Evolutionary conservation across 306 rosid genomes (phyloP).

Genomic region (Sicyos baderoa): DNA sequence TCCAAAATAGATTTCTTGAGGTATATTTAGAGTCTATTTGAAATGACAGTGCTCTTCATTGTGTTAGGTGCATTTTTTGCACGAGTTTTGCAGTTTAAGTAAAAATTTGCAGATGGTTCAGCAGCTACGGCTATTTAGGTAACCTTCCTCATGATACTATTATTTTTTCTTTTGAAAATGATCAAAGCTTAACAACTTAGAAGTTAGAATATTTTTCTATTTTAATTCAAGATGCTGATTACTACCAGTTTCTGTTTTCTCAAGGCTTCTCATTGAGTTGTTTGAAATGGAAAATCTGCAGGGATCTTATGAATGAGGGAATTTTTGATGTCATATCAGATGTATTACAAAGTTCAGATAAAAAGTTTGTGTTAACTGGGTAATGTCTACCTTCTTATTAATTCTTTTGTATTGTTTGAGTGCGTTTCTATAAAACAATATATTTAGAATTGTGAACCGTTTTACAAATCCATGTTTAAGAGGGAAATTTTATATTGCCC

Average conservation of each 20-base stretch:
- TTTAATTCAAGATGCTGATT: conserved; percentile 6
- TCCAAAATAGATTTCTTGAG: background rate
- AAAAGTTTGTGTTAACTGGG: conserved; percentile 86
- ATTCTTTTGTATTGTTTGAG: background rate
- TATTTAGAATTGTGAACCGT: background rate
- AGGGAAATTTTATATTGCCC: background rate
- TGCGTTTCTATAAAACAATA: background rate
- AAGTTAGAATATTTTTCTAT: conserved; percentile 20
- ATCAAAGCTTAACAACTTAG: conserved; percentile 12
- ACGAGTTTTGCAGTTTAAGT: conserved; percentile 84
- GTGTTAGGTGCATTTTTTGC: conserved; percentile 71
- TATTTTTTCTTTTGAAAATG: conserved; percentile 11
- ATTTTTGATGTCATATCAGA: conserved; percentile 68
- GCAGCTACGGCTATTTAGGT: conserved; percentile 87
- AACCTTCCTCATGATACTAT: conserved; percentile 17
- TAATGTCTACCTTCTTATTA: conserved; percentile 34
- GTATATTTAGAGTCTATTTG: background rate
- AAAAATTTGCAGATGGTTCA: conserved; percentile 93
- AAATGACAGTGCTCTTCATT: background rate
- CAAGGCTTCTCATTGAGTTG: conserved; percentile 13
- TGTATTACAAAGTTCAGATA: conserved; percentile 75
- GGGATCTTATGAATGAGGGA: conserved; percentile 96
- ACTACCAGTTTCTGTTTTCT: conserved; percentile 2
- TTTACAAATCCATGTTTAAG: background rate
- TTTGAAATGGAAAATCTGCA: conserved; percentile 29